Evolutionary conservation across 2,329 filamentous ascomycete species (phyloP), one percentile per base, ranked within the genome.

Genomic region (Fusarium sublunatum): DNA sequence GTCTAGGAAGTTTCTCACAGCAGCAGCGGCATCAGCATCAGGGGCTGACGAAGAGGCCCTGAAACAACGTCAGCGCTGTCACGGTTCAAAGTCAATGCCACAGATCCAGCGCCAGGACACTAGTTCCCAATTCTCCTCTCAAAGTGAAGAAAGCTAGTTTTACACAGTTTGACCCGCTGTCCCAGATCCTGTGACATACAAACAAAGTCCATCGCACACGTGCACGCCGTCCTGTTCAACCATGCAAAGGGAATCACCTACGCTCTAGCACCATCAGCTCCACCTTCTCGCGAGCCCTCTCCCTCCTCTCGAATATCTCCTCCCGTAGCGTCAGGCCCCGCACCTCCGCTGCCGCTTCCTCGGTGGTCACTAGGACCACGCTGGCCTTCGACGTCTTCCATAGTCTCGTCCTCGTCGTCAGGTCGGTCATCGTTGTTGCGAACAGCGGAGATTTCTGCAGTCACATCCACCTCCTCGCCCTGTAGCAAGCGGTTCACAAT

Each of bases 231-330:
- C 64, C 59, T 53, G 45, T 67, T 67, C 40, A 67, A 63, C 71
- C 67, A 70, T 58, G 70, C 66, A 72, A 73, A 68, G 69, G 73
- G 71, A 68, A 67, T 74, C 58, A 99, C 96, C 94, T 98, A 99
- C 95, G 94, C 95, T 97, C 95, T 88, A 81, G 92, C 96, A 74
- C 96, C 95, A 79, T 98, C 95, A 70, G 92, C 92, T 75, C 96
- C 95, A 59, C 94, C 95, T 78, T 97, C 93, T 80, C 96, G 86
- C 65, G 94, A 88, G 69, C 87, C 88, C 76, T 92, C 88, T 56
- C 95, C 95, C 77, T 98, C 95, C 77, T 96, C 89, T 77, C 93
- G 87, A 69, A 97, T 81, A 75, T 99, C 94, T 64, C 93, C 94
- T 53, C 94, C 94, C 3, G 93, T 97, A 49, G 93, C 93, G 77